Base-by-base conservation (phyloP, 257 asterid species). In the Ocimum tenuiflorum region DNA sequence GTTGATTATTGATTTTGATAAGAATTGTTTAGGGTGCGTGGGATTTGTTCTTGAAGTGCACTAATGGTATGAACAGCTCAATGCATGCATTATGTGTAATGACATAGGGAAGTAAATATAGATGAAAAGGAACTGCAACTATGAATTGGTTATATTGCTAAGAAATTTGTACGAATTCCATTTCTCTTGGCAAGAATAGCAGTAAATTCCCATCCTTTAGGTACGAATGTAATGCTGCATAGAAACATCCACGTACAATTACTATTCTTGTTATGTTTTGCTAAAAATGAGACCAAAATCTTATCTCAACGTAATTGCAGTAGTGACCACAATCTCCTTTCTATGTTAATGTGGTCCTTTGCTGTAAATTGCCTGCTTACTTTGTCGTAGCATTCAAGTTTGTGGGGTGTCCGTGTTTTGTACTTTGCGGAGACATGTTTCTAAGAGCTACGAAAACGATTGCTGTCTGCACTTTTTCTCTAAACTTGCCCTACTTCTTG, bases 261-360 rank as follows among this genome's bases (percentile, higher is more conserved):
- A 20, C 71, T 42, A 46, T 45, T 60, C 17, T 43, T 60, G 17
- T 14, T 43, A 45, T 52, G 52, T 65, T 64, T 58, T 23, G 56
- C 13, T 47, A 33, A 24, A 39, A 60, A 71, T 65, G 62, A 57
- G 47, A 63, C 68, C 68, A 59, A 2, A 66, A 60, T 74, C 74
- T 66, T 47, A 67, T 60, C 55, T 29, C 63, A 66, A 53, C 53
- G 64, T 23, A 24, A 33, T 33, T 23, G 51, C 12, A 41, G 12
- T 20, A 15, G 79, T 50, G 68, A 63, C 72, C 77, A 62, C 78
- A 58, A 19, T 59, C 55, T 41, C 67, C 64, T 29, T 42, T 66
- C 71, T 19, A 70, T 10, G 42, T 35, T 20, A n/a, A 57, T 47
- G 74, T 70, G 83, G 77, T 77, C 81, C 77, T 38, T 70, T 10